Evolutionary conservation across 768 basidiomycete genomes (phyloP), one percentile per base, ranked within the genome.

Genomic region (Leccinellum luteum): DNA sequence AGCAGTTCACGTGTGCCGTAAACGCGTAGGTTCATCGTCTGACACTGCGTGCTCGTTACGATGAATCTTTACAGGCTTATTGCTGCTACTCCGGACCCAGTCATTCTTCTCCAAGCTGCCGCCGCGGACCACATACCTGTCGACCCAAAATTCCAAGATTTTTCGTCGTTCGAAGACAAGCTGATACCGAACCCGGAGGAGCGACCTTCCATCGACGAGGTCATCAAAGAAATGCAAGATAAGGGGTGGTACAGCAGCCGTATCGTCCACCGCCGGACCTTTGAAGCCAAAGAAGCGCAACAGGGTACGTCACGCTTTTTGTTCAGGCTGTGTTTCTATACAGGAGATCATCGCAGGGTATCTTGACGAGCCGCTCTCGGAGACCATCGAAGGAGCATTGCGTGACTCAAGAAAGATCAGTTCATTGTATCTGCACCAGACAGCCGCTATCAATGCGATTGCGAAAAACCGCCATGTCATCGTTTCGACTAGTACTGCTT

Each of bases 401-500:
- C 65, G 71, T 48, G 72, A 77, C 19, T 79, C 86, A 0, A 78
- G 87, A 57, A 82, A 81, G 34, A 91, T 94, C 41, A 70, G 69
- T 3, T 74, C 79, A 2, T 68, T 94, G 17, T 96, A 93, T 61
- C 66, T 70, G 54, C 85, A 86, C 55, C 93, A 95, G 73, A 83
- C 83, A 12, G 75, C 76, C 25, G 90, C 93, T 3, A 86, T 95
- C 59, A 79, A 83, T 60, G 80, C 84, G 0, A 75, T 93, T 10
- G 71, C 75, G 14, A 64, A 68, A 51, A 81, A 82, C 7, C 80
- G 80, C 54, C 78, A 92, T 69, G 91, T 94, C 25, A 90, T 95
- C 34, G 89, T 94, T 28, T 94, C 92, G 5, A 95, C 93, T 0
- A 88, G 87, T 60, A 96, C 94, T 8, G 92, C 93, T 7, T 93